Evolutionary conservation across 2,329 filamentous ascomycete genomes (phyloP).

Genomic region (Hymenoscyphus albidus): DNA sequence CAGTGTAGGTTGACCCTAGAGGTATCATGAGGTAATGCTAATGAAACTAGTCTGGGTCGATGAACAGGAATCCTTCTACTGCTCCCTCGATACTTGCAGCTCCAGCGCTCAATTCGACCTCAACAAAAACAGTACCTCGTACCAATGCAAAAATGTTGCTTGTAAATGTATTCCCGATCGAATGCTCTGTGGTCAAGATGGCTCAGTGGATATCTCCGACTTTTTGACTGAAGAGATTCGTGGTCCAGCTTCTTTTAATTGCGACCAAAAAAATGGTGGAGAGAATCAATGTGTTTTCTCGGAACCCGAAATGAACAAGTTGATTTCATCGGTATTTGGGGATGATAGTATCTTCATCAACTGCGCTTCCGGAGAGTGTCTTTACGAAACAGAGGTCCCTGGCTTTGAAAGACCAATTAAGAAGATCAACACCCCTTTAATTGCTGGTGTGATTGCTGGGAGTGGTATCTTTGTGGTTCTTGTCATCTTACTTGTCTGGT

Average conservation of each 20-base stretch:
- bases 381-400: slow-evolving; percentile 88
- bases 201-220: slow-evolving; percentile 86
- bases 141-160: slow-evolving; percentile 77
- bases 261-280: slow-evolving; percentile 61
- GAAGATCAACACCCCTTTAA: slow-evolving; percentile 93
- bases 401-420: slow-evolving; percentile 87
- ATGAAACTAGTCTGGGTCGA: slow-evolving; percentile 80
- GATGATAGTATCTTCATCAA: slow-evolving; percentile 82
- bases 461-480: slow-evolving; percentile 85
- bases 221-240: slow-evolving; percentile 80
- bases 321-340: slow-evolving; percentile 86
- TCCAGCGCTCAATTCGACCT: slow-evolving; percentile 67
- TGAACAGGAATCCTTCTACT: slow-evolving; percentile 92
- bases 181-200: slow-evolving; percentile 89
- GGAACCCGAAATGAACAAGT: slow-evolving; percentile 86
- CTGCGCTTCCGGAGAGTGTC: slow-evolving; percentile 84
- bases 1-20: slow-evolving; percentile 63
- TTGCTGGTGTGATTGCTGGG: slow-evolving; percentile 86
- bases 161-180: slow-evolving; percentile 87
- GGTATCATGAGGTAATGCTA: slow-evolving; percentile 8
- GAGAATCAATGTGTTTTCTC: slow-evolving; percentile 72
- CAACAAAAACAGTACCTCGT: slow-evolving; percentile 74
- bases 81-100: slow-evolving; percentile 75
- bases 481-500: slow-evolving; percentile 80
- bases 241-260: slow-evolving; percentile 82